Base-by-base conservation (phyloP, 2,329 filamentous ascomycete species). In the Cercospora janseana region DNA sequence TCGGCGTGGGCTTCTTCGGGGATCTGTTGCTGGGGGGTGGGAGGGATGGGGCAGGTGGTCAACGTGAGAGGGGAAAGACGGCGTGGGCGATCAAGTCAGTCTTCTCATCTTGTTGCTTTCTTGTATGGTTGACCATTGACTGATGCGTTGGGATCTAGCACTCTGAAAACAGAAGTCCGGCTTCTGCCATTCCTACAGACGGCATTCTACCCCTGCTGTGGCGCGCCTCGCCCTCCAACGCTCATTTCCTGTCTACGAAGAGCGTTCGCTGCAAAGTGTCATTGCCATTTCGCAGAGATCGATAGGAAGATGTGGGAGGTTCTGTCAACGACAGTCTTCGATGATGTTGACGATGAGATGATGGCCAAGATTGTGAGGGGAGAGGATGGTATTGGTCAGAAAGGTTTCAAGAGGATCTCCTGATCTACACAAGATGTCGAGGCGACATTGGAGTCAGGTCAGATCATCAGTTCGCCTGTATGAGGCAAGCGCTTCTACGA, bases 221-320 rank as follows among this genome's bases (percentile, higher is more conserved):
- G 34, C 1, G 18, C 34, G 2, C 54, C 57, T 3, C 56, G 56
- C 31, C 58, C 59, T 6, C 56, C 59, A 0, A 67, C 63, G 8
- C 52, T 68, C 2, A 66, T 63, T 8, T 56, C 60, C 12, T 55
- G 57, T 6, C 51, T 68, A 16, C 54, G 63, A 2, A 51, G 60
- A 16, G 60, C 64, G 13, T 64, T 67, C 32, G 61, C 64, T 23
- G 52, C 51, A 6, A 54, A 52, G 28, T 23, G 51, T 6, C 55
- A 54, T 15, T 59, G 59, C 29, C 51, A 56, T 7, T 41, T 62
- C 12, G 34, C 43, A 2, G 55, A 64, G 16, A 60, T 57, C 7
- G 59, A 60, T 9, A 52, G 38, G 3, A 62, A 60, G 46, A 65
- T 67, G 62, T 68, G 65, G 65, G 63, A 65, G 24, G 46, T 65